phyloP scores from a whole-genome alignment of 1,284 basidiomycete species.

The Paramarasmius palmivorus region DNA sequence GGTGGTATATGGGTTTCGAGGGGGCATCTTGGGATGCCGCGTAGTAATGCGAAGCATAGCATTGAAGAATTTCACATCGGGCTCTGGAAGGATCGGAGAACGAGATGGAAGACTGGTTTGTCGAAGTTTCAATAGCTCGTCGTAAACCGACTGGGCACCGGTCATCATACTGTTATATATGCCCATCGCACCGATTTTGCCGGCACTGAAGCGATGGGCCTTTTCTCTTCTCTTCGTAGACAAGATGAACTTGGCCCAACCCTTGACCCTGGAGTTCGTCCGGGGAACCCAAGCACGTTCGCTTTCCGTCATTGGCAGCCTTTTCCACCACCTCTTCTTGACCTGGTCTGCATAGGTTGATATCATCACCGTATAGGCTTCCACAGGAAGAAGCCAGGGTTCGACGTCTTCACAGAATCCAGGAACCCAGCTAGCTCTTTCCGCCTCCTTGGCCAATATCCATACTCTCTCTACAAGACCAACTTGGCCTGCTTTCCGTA shows the following conservation, averaged over 20 bases:
- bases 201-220: slow-evolving; percentile 8
- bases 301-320: slow-evolving; percentile 14
- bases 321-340: slow-evolving; percentile 19
- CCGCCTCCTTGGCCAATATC: slow-evolving; percentile 55
- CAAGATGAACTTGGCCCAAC: slow-evolving; percentile 7
- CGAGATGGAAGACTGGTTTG: slow-evolving; percentile 6
- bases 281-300: slow-evolving; percentile 8
- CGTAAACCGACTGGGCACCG: slow-evolving; percentile 5
- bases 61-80: slow-evolving; percentile 71
- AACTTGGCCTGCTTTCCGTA: slow-evolving; percentile 55
- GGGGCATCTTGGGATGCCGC: slow-evolving; percentile 29
- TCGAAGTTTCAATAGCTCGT: slow-evolving; percentile 13
- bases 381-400: slow-evolving; percentile 64
- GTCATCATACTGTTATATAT: slow-evolving; percentile 10
- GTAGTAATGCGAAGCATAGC: slow-evolving; percentile 48
- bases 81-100: slow-evolving; percentile 36
- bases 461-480: slow-evolving; percentile 66
- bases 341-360: slow-evolving; percentile 56
- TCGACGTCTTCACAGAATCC: slow-evolving; percentile 19
- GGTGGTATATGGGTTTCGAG: slow-evolving; percentile 21
- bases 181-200: slow-evolving; percentile 3
- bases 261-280: slow-evolving; percentile 8
- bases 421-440: slow-evolving; percentile 49
- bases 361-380: slow-evolving; percentile 74
- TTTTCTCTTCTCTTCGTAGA: background rate